Evolutionary conservation across 169 alveolate species (phyloP), one percentile per base, ranked within the genome.

Genomic region (Plasmodium gallinaceum): DNA sequence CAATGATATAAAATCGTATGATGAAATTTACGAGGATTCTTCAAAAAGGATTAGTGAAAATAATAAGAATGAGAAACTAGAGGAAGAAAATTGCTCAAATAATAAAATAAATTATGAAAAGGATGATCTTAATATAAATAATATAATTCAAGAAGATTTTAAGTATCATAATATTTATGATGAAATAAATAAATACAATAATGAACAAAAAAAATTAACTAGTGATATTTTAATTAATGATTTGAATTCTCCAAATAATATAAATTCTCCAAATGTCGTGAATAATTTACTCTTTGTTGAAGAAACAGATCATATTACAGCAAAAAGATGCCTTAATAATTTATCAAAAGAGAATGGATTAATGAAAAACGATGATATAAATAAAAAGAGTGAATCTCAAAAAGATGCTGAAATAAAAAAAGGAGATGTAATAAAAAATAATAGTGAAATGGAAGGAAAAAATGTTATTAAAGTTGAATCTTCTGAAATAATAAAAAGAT

Each of bases 1-100:
- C 5, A 83, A 68, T 32, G 78, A 83, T 54, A 83, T 83, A 5
- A 83, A 83, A n/a, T 83, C 91, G 4, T 83, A 83, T 37, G 85
- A 83, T 14, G 91, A 83, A 46, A 83, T 83, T 22, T 83, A 83
- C n/a, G 39, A 32, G 4, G 39, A 32, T 32, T 32, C 39, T 1
- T 26, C 64, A 43, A 9, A 22, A 22, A 22, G 42, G 9, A 24
- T n/a, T 46, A 51, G 43, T 32, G 73, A 52, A 37, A 52, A 62
- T 18, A 32, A 0, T n/a, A 39, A 10, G 5, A 32, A 24, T n/a
- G 51, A 20, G 24, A 18, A 51, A 6, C 8, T 68, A 0, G 20
- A 68, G 20, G 83, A 80, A 18, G 20, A 39, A 48, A 26, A 2
- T 0, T 12, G 12, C 57, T 22, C n/a, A 18, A 70, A 66, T 20